phyloP scores from a whole-genome alignment of 495 filamentous ascomycete species.

The Penicillium paxilli region DNA sequence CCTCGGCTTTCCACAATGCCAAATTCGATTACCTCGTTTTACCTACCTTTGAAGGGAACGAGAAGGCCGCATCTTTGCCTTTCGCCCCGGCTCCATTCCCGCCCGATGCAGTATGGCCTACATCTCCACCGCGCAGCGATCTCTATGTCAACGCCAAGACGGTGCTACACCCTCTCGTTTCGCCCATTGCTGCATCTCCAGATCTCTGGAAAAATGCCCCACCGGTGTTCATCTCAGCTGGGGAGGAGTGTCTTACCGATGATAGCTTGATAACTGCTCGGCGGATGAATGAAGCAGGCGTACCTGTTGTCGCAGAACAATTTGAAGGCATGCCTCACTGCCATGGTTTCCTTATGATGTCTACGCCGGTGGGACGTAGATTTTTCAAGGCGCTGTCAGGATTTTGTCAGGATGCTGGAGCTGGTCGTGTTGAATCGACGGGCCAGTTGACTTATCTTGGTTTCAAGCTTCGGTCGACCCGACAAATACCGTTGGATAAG shows the following conservation, averaged over 20 bases:
- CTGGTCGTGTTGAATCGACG: slow-evolving; percentile 18
- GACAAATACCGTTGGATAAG: slow-evolving; percentile 49
- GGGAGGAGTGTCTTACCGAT: slow-evolving; percentile 78
- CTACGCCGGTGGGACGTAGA: slow-evolving; percentile 41
- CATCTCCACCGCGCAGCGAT: slow-evolving; percentile 64
- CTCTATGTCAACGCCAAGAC: slow-evolving; percentile 65
- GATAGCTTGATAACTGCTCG: slow-evolving; percentile 65
- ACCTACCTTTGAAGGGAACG: slow-evolving; percentile 16
- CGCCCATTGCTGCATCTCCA: slow-evolving; percentile 58
- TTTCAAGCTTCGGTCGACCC: slow-evolving; percentile 55
- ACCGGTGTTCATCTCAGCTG: slow-evolving; percentile 72
- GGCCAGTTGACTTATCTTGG: slow-evolving; percentile 46
- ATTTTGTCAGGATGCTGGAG: slow-evolving; percentile 53
- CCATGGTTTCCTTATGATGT: slow-evolving; percentile 66
- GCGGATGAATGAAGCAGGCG: slow-evolving; percentile 59
- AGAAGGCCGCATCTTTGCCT: slow-evolving; percentile 25
- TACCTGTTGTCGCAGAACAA: slow-evolving; percentile 66
- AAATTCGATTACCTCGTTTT: slow-evolving; percentile 75
- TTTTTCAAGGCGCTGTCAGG: slow-evolving; percentile 57
- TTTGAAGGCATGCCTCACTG: slow-evolving; percentile 92
- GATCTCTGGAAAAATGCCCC: slow-evolving; percentile 65
- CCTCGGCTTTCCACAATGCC: slow-evolving; percentile 63
- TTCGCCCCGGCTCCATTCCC: slow-evolving; percentile 36
- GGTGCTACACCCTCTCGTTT: slow-evolving; percentile 73
- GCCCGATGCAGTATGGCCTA: slow-evolving; percentile 68